phyloP scores from a whole-genome alignment of 2,329 filamentous ascomycete species.

The Aureobasidium sp. region DNA sequence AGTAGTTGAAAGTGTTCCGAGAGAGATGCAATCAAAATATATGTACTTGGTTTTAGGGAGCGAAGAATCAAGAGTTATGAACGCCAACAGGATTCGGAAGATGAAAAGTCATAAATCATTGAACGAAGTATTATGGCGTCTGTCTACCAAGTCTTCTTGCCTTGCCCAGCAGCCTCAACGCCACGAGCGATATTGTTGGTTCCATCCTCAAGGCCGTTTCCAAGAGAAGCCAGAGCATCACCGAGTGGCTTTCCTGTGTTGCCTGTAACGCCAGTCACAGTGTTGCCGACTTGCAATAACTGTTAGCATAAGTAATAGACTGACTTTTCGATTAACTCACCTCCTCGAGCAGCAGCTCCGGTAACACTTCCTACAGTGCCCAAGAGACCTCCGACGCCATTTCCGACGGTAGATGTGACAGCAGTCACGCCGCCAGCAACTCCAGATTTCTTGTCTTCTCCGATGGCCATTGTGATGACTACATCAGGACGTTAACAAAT shows the following conservation, averaged over 20 bases:
- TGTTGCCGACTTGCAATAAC: conserved; percentile 29
- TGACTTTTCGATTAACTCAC: not conserved
- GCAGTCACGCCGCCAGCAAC: conserved; percentile 45
- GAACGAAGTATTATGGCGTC: not conserved
- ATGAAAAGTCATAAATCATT: not conserved
- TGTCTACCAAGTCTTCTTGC: conserved; percentile 28
- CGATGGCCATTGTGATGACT: not conserved
- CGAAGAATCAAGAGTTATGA: not conserved
- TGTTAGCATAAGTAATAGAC: not conserved
- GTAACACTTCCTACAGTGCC: conserved; percentile 46
- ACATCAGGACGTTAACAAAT: not conserved
- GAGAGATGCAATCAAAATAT: too few species aligned
- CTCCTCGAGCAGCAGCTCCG: conserved; percentile 36
- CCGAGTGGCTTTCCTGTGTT: conserved; percentile 31
- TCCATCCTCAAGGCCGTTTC: conserved; percentile 37
- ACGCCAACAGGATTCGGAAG: not conserved
- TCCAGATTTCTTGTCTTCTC: conserved; percentile 30
- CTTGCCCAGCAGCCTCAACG: conserved; percentile 38
- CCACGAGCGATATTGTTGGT: conserved; percentile 34
- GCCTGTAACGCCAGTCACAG: conserved; percentile 37
- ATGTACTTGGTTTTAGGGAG: too few species aligned
- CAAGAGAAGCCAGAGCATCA: conserved; percentile 32
- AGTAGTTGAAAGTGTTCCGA: too few species aligned
- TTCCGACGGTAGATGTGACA: conserved; percentile 47
- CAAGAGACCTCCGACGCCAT: conserved; percentile 44